A percentile compares a stretch with the other conserved stretches of the same genome.
Conservation (phyloP, 2,329 filamentous ascomycete genomes). For the Akanthomyces muscarius region DNA sequence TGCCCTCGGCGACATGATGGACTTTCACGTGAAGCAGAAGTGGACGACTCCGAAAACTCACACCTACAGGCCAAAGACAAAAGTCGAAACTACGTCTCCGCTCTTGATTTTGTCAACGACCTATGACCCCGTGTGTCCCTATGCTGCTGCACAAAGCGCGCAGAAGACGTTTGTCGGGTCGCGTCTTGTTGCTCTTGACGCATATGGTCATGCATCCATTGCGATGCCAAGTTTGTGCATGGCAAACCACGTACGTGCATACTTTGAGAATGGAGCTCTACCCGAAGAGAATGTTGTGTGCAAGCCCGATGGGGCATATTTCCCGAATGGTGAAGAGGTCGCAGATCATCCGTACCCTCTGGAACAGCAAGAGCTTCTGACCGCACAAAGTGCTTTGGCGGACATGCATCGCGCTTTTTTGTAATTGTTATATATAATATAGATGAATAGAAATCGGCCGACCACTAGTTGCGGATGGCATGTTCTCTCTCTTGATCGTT, state of each 20-base stretch:
- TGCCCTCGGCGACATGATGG: constrained; percentile 28
- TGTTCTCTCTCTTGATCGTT: too few species aligned
- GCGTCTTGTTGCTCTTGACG: constrained; percentile 37
- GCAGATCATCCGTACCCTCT: not conserved
- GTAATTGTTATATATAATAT: not conserved
- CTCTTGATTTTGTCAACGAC: constrained; percentile 31
- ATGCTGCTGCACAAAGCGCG: constrained; percentile 36
- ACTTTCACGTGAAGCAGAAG: constrained; percentile 28
- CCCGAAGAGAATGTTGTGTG: constrained; percentile 34
- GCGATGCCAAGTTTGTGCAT: constrained; percentile 36
- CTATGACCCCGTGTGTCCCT: constrained; percentile 48
- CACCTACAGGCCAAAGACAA: constrained; percentile 23
- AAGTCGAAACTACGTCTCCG: constrained; percentile 33
- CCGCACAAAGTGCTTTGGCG: constrained; percentile 16
- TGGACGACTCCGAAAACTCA: constrained; percentile 30
- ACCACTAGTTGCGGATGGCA: too few species aligned
- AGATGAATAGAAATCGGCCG: not conserved
- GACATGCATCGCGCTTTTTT: too few species aligned
- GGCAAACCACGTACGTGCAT: constrained; percentile 33
- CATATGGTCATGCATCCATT: constrained; percentile 41
- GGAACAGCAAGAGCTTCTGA: constrained; percentile 15
- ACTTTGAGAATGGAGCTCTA: constrained; percentile 35
- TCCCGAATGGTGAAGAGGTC: constrained; percentile 27
- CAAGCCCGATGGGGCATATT: constrained; percentile 37
- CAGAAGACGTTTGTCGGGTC: constrained; percentile 34